Conservation (phyloP, 2,329 filamentous ascomycete species). For the Colletotrichum filicis region DNA sequence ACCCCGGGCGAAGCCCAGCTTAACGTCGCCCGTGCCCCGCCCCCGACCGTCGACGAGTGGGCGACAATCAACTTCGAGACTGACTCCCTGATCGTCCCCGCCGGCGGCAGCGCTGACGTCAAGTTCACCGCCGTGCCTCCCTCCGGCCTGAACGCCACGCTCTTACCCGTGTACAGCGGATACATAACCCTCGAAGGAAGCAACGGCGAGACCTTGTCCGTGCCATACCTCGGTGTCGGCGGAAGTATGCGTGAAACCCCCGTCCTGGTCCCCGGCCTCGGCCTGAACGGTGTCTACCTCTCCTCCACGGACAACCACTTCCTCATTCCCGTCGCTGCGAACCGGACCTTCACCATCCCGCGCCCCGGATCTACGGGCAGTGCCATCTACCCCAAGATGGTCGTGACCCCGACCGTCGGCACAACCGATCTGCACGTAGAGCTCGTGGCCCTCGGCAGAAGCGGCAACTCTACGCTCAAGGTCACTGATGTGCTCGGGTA, state of each 20-base stretch:
- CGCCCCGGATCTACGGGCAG: conserved; percentile 22
- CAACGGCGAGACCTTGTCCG: conserved; percentile 46
- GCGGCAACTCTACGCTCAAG: conserved; percentile 28
- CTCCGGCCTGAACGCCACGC: conserved; percentile 40
- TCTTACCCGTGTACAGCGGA: conserved; percentile 55
- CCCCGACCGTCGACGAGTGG: conserved; percentile 29
- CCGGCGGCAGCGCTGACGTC: conserved; percentile 40
- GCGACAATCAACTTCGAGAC: conserved; percentile 37
- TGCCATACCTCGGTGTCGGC: conserved; percentile 53
- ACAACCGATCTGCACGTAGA: conserved; percentile 38
- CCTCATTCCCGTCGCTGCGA: conserved; percentile 34
- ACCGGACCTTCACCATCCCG: conserved; percentile 40
- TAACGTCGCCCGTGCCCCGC: conserved; percentile 31
- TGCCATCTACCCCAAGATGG: conserved; percentile 15
- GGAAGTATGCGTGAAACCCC: conserved; percentile 40
- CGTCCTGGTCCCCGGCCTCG: conserved; percentile 24
- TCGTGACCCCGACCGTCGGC: conserved; percentile 30
- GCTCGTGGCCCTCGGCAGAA: conserved; percentile 34
- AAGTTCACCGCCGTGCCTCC: conserved; percentile 43
- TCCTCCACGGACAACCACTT: conserved; percentile 28
- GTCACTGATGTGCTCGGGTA: conserved; percentile 36
- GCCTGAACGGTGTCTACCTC: conserved; percentile 32
- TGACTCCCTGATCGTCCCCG: conserved; percentile 41
- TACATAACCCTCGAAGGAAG: conserved; percentile 53
- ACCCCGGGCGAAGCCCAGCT: conserved; percentile 20